phyloP scores from a whole-genome alignment of 2,329 filamentous ascomycete species.

The Coniochaeta ligniaria region DNA sequence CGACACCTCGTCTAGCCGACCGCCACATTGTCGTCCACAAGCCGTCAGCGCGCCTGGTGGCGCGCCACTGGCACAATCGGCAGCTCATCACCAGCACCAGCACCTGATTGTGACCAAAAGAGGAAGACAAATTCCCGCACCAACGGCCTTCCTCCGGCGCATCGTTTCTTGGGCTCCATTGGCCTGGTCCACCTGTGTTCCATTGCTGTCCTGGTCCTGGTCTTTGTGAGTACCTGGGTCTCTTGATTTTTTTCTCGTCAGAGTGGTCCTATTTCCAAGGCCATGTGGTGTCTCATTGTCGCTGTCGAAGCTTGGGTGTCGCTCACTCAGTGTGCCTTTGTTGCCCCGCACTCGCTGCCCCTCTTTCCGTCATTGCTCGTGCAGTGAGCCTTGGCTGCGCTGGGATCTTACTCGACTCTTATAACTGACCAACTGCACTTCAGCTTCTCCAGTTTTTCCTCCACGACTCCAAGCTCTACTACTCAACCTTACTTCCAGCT shows the following conservation, averaged over 20 bases:
- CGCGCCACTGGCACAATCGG: constrained; percentile 12
- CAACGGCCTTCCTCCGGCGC: constrained; percentile 6
- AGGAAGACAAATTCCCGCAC: constrained; percentile 9
- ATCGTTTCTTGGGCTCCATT: constrained; percentile 5
- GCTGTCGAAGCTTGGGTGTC: background rate
- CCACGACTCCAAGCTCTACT: constrained; percentile 39
- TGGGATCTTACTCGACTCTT: constrained; percentile 14
- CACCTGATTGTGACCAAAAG: constrained; percentile 6
- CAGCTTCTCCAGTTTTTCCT: constrained; percentile 47
- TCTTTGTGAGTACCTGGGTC: constrained; percentile 20
- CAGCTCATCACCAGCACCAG: constrained; percentile 12
- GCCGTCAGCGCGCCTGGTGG: constrained; percentile 17
- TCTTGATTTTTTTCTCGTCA: constrained; percentile 8
- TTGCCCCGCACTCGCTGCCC: background rate
- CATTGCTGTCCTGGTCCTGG: constrained; percentile 18
- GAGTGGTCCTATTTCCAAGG: background rate
- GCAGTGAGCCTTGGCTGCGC: background rate
- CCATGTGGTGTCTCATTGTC: constrained; percentile 4
- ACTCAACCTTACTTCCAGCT: constrained; percentile 21
- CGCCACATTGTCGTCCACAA: constrained; percentile 17
- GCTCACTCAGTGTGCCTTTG: background rate
- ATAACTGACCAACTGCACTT: constrained; percentile 15
- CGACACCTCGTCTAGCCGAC: constrained; percentile 1
- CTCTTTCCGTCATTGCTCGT: constrained; percentile 1
- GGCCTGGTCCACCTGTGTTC: constrained; percentile 21